Base-by-base conservation (phyloP, 441 rosid genomes). In the Corymbia calophylla region DNA sequence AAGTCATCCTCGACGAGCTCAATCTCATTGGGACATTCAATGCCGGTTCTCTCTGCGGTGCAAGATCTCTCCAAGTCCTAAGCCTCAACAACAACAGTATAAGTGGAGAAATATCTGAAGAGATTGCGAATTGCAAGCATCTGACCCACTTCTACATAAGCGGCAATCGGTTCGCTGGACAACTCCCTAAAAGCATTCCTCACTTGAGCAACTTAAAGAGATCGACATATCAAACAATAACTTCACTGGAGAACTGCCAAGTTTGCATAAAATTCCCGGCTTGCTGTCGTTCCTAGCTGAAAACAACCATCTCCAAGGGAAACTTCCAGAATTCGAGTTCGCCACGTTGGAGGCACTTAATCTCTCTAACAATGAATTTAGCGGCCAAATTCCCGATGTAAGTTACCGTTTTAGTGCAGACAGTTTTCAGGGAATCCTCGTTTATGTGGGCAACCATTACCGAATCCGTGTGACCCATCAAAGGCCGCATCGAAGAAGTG, bases 41-140 rank as follows among this genome's bases (percentile, higher is more conserved):
- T 89, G 77, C 90, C 15, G 90, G 56, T n/a, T 32, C 86, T 51
- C 88, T 66, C 39, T 89, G 90, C 47, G 8, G 62, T 13, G 90
- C 62, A 23, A 89, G 62, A 16, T 51, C 90, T 13, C 64, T 89
- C 54, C 51, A 62, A 29, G 90, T 89, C 53, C 17, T 66, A 77
- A 86, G 86, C 88, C 60, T 89, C 29, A 62, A 27, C 10, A 87
- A 56, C 53, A 89, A 86, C 88, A 27, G 54, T 10, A 70, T 89
- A 47, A 53, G 27, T 4, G 90, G 88, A 86, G 88, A 39, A 54
- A 64, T 89, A 49, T 87, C 90, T 5, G 62, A 5, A 31, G 80
- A 89, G 90, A 89, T 89, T 53, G 86, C 86, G 13, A 31, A 53
- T n/a, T 89, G 90, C 84, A 86, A 86, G 84, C 64, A 86, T 68